phyloP scores from a whole-genome alignment of 345 rosid species.

The Cardamine occulta region DNA sequence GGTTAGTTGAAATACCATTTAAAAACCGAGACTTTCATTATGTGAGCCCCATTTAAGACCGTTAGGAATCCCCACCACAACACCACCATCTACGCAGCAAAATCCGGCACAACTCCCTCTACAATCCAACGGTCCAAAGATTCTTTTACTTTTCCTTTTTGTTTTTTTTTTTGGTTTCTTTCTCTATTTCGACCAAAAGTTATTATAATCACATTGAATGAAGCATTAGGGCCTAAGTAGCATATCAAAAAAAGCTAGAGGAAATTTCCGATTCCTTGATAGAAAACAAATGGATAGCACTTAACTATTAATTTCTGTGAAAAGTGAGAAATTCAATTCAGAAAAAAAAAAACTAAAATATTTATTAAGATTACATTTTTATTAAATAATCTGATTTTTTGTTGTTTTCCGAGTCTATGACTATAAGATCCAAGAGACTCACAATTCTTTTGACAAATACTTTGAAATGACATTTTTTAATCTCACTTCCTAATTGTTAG shows the following conservation, averaged over 20 bases:
- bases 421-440: neutral
- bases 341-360: neutral
- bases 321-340: neutral
- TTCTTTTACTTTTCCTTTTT: neutral
- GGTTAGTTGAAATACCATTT: constrained; percentile 15
- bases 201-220: neutral
- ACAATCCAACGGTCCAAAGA: constrained; percentile 37
- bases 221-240: neutral
- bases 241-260: neutral
- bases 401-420: neutral
- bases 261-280: neutral
- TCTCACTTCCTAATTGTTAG: neutral
- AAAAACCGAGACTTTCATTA: constrained; percentile 9
- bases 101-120: constrained; percentile 31
- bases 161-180: neutral
- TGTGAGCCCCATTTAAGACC: constrained; percentile 24
- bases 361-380: neutral
- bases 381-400: neutral
- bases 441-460: neutral
- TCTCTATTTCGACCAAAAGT: neutral
- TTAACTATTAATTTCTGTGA: neutral
- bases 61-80: constrained; percentile 30
- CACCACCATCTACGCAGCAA: constrained; percentile 31
- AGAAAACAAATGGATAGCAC: neutral
- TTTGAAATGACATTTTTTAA: neutral